Evolutionary conservation across 768 basidiomycete genomes (phyloP).

Genomic region (Hypholoma fasciculare): DNA sequence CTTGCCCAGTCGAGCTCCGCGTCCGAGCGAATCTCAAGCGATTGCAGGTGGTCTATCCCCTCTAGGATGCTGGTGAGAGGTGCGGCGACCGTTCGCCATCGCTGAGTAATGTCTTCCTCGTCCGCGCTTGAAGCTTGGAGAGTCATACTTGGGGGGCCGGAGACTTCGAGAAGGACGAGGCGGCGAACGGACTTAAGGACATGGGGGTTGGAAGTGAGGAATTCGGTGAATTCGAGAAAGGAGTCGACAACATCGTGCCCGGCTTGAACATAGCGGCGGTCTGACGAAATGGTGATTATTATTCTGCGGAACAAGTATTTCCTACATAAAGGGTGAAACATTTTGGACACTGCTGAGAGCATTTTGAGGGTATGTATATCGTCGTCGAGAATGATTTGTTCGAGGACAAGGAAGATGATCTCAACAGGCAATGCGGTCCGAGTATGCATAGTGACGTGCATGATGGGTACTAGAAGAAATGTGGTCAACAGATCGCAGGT

Average conservation of each 20-base stretch:
- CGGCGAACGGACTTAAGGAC: slow-evolving; percentile 4
- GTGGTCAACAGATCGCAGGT: not conserved
- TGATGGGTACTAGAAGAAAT: not conserved
- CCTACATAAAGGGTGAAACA: not conserved
- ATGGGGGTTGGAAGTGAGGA: slow-evolving; percentile 1
- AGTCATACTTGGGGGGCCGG: not conserved
- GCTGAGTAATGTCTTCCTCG: not conserved
- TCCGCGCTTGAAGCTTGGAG: not conserved
- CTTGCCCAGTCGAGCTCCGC: slow-evolving; percentile 5
- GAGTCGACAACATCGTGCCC: not conserved
- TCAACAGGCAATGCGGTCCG: not conserved
- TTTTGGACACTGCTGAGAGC: slow-evolving; percentile 1
- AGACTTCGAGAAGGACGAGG: slow-evolving; percentile 2
- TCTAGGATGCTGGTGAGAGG: slow-evolving; percentile 1
- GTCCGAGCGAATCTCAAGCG: slow-evolving; percentile 6
- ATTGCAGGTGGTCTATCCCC: slow-evolving; percentile 1
- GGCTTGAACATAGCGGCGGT: not conserved
- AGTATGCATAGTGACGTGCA: not conserved
- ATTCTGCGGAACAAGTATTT: slow-evolving; percentile 1
- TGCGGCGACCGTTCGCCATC: slow-evolving; percentile 2
- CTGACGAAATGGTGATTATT: slow-evolving; percentile 1
- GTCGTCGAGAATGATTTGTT: not conserved
- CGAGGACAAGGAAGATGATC: slow-evolving; percentile 5
- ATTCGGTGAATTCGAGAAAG: slow-evolving; percentile 4
- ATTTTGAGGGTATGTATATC: slow-evolving; percentile 3